phyloP scores from a whole-genome alignment of 75 land plant species.

The Selaginella moellendorffii region DNA sequence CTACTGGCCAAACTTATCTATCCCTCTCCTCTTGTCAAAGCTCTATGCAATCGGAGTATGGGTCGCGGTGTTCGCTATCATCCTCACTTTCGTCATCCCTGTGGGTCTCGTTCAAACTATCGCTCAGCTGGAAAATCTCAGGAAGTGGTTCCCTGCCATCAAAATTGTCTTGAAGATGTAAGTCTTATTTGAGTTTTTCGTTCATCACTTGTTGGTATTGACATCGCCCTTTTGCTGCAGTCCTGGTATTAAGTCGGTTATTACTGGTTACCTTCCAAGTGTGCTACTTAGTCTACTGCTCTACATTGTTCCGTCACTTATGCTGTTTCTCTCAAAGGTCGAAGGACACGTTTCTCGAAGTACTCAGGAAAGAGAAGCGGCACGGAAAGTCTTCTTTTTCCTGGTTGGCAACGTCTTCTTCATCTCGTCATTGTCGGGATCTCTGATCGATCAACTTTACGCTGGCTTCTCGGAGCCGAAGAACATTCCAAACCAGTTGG shows the following conservation, averaged over 20 bases:
- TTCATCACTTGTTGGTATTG: background rate
- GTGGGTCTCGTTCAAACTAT: slow-evolving; percentile 60
- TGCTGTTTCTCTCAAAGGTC: slow-evolving; percentile 55
- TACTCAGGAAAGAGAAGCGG: slow-evolving; percentile 58
- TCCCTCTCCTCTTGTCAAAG: slow-evolving; percentile 22
- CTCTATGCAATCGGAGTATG: slow-evolving; percentile 28
- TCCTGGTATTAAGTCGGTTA: slow-evolving; percentile 45
- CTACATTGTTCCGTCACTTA: slow-evolving; percentile 56
- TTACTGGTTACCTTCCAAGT: slow-evolving; percentile 90
- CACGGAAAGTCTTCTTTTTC: slow-evolving; percentile 60
- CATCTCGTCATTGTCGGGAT: slow-evolving; percentile 61
- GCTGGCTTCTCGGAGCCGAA: slow-evolving; percentile 50
- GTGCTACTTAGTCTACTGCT: slow-evolving; percentile 50
- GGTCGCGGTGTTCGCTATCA: slow-evolving; percentile 37
- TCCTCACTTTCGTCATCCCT: slow-evolving; percentile 48
- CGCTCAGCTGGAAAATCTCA: slow-evolving; percentile 43
- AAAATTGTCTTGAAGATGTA: slow-evolving; percentile 46
- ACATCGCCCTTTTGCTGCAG: slow-evolving; percentile 31
- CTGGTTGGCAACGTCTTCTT: slow-evolving; percentile 77
- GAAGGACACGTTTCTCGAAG: slow-evolving; percentile 60
- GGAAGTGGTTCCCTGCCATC: slow-evolving; percentile 36
- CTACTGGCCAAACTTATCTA: slow-evolving; percentile 46
- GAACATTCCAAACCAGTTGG: slow-evolving; percentile 57
- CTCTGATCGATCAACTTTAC: slow-evolving; percentile 29
- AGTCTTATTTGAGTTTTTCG: slow-evolving; percentile 16